phyloP scores from a whole-genome alignment of 2,329 filamentous ascomycete genomes.

The Colletotrichum somersetense region DNA sequence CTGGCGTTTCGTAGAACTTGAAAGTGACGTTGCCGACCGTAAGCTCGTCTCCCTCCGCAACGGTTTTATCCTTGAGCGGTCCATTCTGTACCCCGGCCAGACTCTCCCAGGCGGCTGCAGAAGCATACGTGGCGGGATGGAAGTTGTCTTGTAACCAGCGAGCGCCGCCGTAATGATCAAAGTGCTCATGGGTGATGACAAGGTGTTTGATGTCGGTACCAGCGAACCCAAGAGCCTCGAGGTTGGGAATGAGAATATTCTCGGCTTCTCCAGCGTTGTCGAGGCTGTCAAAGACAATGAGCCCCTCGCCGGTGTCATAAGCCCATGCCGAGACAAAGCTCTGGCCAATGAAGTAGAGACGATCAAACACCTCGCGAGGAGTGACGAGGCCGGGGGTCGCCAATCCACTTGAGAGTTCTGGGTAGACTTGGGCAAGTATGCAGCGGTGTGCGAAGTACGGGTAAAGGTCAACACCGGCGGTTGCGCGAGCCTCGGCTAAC shows the following conservation, averaged over 20 bases:
- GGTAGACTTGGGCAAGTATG: slow-evolving; percentile 33
- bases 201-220: slow-evolving; percentile 48
- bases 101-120: slow-evolving; percentile 38
- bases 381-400: slow-evolving; percentile 42
- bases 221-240: slow-evolving; percentile 42
- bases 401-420: slow-evolving; percentile 7
- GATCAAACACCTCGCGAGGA: slow-evolving; percentile 44
- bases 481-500: slow-evolving; percentile 12
- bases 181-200: slow-evolving; percentile 48
- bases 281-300: slow-evolving; percentile 37
- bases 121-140: slow-evolving; percentile 41
- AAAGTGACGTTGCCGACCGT: slow-evolving; percentile 45
- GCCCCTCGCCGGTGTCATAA: slow-evolving; percentile 46
- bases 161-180: slow-evolving; percentile 47
- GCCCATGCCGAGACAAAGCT: slow-evolving; percentile 46
- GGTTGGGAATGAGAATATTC: slow-evolving; percentile 25
- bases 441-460: slow-evolving; percentile 33
- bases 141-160: slow-evolving; percentile 46
- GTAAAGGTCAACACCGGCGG: slow-evolving; percentile 19
- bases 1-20: slow-evolving; percentile 44
- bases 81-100: not conserved
- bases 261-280: slow-evolving; percentile 25
- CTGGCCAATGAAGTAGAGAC: slow-evolving; percentile 45
- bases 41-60: slow-evolving; percentile 31
- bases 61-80: not conserved